These are phyloP conservation scores for Syzygium malaccense DNA, from an alignment of 441 rosid species.

Conservation along the genomic window DNA sequence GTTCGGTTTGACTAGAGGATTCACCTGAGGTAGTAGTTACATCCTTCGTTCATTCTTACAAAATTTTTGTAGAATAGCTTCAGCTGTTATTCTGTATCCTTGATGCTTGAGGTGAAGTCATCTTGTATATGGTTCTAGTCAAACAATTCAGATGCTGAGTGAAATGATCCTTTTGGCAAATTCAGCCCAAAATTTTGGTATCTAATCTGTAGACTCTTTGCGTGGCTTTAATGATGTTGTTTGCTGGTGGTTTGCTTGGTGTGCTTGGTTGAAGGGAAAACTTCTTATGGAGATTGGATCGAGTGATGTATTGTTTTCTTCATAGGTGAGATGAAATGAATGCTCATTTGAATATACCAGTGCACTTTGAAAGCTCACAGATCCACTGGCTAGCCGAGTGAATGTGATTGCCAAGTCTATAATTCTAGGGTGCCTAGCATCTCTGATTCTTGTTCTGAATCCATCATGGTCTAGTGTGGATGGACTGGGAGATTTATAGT, in stretches of 20 bases:
- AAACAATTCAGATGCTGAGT: neutral
- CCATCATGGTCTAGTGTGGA: neutral
- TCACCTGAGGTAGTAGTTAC: conserved; percentile 14
- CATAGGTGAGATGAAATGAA: neutral
- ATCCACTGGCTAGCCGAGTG: neutral
- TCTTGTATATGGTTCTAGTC: conserved; percentile 3
- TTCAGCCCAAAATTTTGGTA: neutral
- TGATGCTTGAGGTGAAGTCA: neutral
- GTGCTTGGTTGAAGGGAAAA: neutral
- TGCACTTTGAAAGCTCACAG: neutral
- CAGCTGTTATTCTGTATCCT: neutral
- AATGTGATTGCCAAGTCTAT: neutral
- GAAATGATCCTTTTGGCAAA: neutral
- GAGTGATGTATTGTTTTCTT: neutral
- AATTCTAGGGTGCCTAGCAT: neutral
- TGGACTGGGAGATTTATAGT: neutral
- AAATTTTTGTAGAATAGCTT: neutral
- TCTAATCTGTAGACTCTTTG: neutral
- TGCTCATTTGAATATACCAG: neutral
- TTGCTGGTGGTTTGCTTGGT: neutral
- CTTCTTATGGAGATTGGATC: neutral
- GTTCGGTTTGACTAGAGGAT: conserved; percentile 36
- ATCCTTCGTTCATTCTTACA: neutral
- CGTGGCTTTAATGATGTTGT: neutral
- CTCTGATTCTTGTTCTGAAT: neutral